phyloP scores from a whole-genome alignment of 2,329 filamentous ascomycete genomes.

The Pseudogymnoascus sp. region DNA sequence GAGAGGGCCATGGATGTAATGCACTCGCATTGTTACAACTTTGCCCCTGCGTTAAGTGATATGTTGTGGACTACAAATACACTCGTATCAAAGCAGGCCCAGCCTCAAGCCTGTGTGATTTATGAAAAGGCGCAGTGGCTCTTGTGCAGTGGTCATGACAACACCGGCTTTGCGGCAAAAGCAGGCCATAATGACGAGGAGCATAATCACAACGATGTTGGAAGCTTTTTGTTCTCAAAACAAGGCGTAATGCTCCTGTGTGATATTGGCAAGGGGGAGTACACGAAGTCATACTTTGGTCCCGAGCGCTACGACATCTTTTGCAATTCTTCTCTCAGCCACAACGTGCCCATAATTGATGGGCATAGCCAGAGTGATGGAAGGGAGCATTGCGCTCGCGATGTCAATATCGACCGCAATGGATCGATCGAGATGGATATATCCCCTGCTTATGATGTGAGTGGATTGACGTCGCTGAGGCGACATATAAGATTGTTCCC shows the following conservation, averaged over 20 bases:
- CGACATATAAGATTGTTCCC: neutral
- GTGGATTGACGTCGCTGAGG: neutral
- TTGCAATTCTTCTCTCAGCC: neutral
- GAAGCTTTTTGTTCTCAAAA: neutral
- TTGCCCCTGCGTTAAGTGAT: neutral
- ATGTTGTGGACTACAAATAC: neutral
- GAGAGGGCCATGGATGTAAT: neutral
- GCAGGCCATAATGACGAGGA: constrained; percentile 4
- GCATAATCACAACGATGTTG: neutral
- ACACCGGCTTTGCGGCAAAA: neutral
- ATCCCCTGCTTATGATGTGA: neutral
- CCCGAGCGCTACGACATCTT: neutral
- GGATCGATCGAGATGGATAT: neutral
- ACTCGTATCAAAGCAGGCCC: neutral
- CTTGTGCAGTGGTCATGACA: neutral
- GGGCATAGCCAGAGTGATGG: neutral
- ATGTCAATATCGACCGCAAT: neutral
- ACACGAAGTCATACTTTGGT: neutral
- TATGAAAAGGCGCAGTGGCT: neutral
- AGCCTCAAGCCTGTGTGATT: neutral
- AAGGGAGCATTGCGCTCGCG: neutral
- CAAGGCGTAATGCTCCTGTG: neutral
- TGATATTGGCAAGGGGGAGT: neutral
- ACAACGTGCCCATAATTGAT: neutral
- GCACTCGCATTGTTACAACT: constrained; percentile 6